These are phyloP conservation scores for Penicillium flavigenum DNA, from an alignment of 495 filamentous ascomycete species.

Conservation along the genomic window DNA sequence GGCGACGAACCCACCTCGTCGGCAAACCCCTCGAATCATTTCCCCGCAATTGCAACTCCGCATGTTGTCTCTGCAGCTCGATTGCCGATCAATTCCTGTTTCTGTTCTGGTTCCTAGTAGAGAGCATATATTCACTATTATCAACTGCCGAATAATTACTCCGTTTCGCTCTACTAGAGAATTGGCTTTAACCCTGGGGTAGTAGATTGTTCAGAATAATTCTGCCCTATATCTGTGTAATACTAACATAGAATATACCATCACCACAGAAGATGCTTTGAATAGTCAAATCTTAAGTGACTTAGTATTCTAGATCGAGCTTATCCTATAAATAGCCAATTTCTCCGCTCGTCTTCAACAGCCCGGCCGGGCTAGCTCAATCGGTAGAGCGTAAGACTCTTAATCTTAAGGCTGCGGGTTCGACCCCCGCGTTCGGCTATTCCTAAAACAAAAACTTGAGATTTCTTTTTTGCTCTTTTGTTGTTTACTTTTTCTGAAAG, in stretches of 20 bases:
- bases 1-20: neutral
- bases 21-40: slow-evolving; percentile 6
- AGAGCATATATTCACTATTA: too few relatives aligned
- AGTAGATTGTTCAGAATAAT: too few relatives aligned
- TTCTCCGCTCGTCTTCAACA: slow-evolving; percentile 10
- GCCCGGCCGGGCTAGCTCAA: slow-evolving; percentile 66
- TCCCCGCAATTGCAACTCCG: neutral
- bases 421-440: slow-evolving; percentile 53
- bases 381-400: slow-evolving; percentile 84
- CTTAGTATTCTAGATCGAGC: too few relatives aligned
- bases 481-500: neutral
- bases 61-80: neutral
- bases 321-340: neutral
- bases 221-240: too few relatives aligned
- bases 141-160: too few relatives aligned
- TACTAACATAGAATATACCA: too few relatives aligned
- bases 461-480: slow-evolving; percentile 18
- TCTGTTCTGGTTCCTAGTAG: neutral
- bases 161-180: too few relatives aligned
- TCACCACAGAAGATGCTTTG: too few relatives aligned
- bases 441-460: slow-evolving; percentile 26
- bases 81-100: neutral
- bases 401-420: slow-evolving; percentile 72
- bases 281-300: too few relatives aligned
- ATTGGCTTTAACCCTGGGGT: too few relatives aligned